Conservation (phyloP, 345 rosid species). For the Pistacia atlantica region DNA sequence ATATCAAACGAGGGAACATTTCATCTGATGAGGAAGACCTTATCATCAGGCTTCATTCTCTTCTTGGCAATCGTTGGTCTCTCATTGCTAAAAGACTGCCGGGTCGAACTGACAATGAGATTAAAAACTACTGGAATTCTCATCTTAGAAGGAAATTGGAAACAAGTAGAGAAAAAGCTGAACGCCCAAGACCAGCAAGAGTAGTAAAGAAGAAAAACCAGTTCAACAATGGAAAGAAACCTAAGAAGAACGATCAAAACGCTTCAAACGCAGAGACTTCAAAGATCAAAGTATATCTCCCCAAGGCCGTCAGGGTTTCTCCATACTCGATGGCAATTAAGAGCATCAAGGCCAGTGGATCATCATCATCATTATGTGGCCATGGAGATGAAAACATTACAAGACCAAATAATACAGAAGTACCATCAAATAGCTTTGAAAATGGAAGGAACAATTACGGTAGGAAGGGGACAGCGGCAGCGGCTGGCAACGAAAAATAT, state of each 20-base stretch:
- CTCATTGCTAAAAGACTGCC: constrained; percentile 45
- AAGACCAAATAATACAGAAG: no score
- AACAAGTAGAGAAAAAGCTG: constrained; percentile 10
- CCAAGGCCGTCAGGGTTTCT: constrained; percentile 34
- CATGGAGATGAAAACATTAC: background rate
- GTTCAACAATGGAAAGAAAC: background rate
- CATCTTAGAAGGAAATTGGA: constrained; percentile 29
- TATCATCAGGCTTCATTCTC: constrained; percentile 44
- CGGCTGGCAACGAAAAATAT: no score
- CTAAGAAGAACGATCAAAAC: background rate
- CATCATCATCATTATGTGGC: background rate
- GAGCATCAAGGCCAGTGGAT: background rate
- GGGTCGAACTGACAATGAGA: constrained; percentile 57
- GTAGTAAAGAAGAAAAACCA: background rate
- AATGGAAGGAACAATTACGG: no score
- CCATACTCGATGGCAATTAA: constrained; percentile 21
- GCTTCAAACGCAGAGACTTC: background rate
- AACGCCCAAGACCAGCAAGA: background rate
- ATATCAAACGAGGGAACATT: constrained; percentile 52
- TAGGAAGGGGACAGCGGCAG: no score
- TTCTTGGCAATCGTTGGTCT: constrained; percentile 54
- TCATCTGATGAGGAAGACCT: constrained; percentile 54
- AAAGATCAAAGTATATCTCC: constrained; percentile 33
- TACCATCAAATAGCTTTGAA: no score
- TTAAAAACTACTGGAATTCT: constrained; percentile 54